A percentile compares a stretch with the other conserved stretches of the same genome.
Conservation (phyloP, 75 land plant species). For the Larix kaempferi region DNA sequence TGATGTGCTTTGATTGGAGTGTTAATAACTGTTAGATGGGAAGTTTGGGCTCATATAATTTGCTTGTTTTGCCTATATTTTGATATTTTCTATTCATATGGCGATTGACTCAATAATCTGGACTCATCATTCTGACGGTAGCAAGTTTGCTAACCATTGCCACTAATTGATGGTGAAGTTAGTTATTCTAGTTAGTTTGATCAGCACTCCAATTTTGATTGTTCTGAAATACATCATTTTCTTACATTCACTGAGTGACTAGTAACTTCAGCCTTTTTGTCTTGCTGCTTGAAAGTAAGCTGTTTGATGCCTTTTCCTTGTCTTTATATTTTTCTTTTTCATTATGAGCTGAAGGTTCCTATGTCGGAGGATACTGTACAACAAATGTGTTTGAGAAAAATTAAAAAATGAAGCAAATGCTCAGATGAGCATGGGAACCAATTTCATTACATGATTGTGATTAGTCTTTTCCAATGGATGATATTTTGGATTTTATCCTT, state of each 20-base stretch:
- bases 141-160: neutral
- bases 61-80: neutral
- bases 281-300: neutral
- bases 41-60: neutral
- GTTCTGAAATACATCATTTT: neutral
- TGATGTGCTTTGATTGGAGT: neutral
- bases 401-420: neutral
- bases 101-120: neutral
- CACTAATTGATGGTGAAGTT: neutral
- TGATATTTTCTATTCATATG: neutral
- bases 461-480: neutral
- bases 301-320: neutral
- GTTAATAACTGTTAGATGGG: neutral
- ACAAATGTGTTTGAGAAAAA: neutral
- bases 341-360: neutral
- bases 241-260: neutral
- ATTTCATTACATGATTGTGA: neutral
- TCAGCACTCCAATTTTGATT: neutral
- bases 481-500: neutral
- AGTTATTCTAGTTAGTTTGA: neutral
- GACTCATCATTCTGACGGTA: neutral
- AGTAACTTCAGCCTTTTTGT: neutral
- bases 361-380: neutral
- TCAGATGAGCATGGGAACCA: neutral
- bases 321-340: neutral